phyloP scores from a whole-genome alignment of 371 early-diverging fungal genomes.

The Parasitella parasitica region DNA sequence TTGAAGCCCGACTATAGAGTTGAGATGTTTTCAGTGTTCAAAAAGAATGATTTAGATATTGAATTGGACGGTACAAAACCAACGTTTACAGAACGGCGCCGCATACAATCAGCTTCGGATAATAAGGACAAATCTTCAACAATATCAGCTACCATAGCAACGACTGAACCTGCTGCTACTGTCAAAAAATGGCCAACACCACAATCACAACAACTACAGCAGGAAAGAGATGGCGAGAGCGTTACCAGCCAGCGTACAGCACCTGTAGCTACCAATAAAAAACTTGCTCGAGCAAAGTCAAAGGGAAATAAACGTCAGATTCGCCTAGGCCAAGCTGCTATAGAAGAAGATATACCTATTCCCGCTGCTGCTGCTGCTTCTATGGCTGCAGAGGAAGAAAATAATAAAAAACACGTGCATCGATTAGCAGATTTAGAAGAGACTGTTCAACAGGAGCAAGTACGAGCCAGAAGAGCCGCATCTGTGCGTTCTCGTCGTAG shows the following conservation, averaged over 20 bases:
- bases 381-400: conserved; percentile 5
- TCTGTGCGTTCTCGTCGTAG: conserved; percentile 36
- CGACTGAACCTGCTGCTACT: background rate
- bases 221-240: background rate
- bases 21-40: conserved; percentile 53
- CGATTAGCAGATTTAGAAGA: conserved; percentile 47
- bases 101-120: conserved; percentile 15
- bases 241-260: background rate
- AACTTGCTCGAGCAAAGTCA: conserved; percentile 23
- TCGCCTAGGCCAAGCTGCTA: conserved; percentile 25
- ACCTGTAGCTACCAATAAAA: conserved; percentile 3
- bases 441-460: conserved; percentile 27
- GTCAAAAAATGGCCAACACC: conserved; percentile 11
- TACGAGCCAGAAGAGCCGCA: conserved; percentile 21
- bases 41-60: conserved; percentile 48
- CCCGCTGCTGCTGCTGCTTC: background rate
- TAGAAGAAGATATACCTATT: conserved; percentile 10
- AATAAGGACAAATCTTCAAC: conserved; percentile 18
- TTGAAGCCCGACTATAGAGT: conserved; percentile 57
- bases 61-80: conserved; percentile 60
- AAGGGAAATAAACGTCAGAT: conserved; percentile 39
- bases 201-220: background rate
- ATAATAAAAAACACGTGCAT: conserved; percentile 38
- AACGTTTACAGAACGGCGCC: conserved; percentile 50
- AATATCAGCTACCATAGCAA: conserved; percentile 1